Base-by-base conservation (phyloP, 495 filamentous ascomycete species). In the Aspergillus nidulans region DNA sequence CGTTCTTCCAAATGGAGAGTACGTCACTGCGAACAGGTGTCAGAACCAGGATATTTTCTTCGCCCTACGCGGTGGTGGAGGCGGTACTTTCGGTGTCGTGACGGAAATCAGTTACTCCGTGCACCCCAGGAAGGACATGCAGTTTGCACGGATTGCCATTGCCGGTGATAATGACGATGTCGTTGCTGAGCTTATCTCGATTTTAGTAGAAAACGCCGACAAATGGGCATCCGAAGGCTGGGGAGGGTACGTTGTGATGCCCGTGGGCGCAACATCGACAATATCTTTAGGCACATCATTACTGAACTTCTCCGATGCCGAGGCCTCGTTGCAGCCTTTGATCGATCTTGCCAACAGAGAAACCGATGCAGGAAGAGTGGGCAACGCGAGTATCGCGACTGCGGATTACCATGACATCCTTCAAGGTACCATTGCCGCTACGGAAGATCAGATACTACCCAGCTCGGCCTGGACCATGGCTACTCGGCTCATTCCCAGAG, bases 11-110 rank as follows among this genome's bases (percentile, higher is more conserved):
- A 69, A 77, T 23, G 81, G 81, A 5, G 52, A 58, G 16, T 69
- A 72, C 16, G 64, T 72, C 2, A 80, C 70, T 0, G 75, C 77
- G 12, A 76, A 73, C 42, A 56, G 70, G 7, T 64, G 65, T 16
- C 66, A 72, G 44, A 77, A 84, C 57, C 50, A 75, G 1, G 80
- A 85, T 47, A 72, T 84, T 19, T 85, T 83, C 67, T 83, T 72
- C n/a, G 73, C 73, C 4, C 65, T 82, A 18, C 71, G 80, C 6
- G 81, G 81, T n/a, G 79, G 77, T 4, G 78, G 79, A 19, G 77
- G 77, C n/a, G 74, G 75, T 7, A 77, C 72, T 15, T 81, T 77
- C 54, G 78, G 73, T 8, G 67, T 79, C 6, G 71, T 79, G 15
- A 66, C 74, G 6, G 69, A 68, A 36, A 58, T 60, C 44, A 60